Evolutionary conservation across 257 asterid genomes (phyloP), one percentile per base, ranked within the genome.

Genomic region (Salvia miltiorrhiza): DNA sequence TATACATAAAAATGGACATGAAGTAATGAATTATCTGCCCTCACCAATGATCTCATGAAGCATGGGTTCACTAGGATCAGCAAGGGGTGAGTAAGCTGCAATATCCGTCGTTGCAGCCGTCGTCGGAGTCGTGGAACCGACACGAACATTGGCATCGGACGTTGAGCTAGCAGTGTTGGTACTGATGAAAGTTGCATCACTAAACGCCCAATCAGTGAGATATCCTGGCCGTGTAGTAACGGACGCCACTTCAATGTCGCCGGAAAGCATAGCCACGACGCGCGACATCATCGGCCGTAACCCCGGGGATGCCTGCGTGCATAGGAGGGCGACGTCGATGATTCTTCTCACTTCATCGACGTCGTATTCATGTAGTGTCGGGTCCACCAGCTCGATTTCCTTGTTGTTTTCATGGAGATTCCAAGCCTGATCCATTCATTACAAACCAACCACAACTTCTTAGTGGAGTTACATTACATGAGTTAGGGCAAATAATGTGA

Each of bases 281-380:
- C 92, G 92, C 21, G 95, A 83, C 95, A 83, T 88, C 16, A 80
- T 72, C 4, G 92, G 95, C 6, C 92, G 81, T 37, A 71, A 8
- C 9, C 74, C 43, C 3, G 92, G 95, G 24, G 88, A 55, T 35
- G 92, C 76, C 61, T 89, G 94, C n/a, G 87, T 89, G 82, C 94
- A 89, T 9, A 87, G 73, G 54, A 89, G 90, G 28, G 89, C 81
- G 4, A 85, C 72, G 35, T 80, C 84, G 5, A 88, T 79, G 13
- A 84, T 76, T 50, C 82, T 81, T 67, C 60, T 78, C 7, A 82
- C 90, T 67, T 81, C 86, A 3, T 73, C 71, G 0, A 48, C 78
- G 1, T 88, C 63, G 66, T 74, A 80, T 14, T 78, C 60, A 0
- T 74, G 44, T 62, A 87, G 21, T 16, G 58, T 66, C 14, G 78